Percentiles rank a stretch among this genome's conserved stretches.
phyloP scores from a whole-genome alignment of 768 basidiomycete genomes.

The Cyathus striatus region DNA sequence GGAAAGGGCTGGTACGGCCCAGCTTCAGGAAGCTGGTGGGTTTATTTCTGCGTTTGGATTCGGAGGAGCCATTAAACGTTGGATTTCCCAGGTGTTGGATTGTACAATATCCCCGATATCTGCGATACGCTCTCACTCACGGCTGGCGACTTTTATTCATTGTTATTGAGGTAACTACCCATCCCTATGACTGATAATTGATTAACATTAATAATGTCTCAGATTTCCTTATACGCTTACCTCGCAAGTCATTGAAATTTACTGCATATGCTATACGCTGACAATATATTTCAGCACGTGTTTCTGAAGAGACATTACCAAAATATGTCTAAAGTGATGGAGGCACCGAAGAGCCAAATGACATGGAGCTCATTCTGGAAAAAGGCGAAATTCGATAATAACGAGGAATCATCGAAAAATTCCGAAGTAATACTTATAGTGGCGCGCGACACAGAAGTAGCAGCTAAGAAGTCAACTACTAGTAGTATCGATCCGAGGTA shows the following conservation, averaged over 20 bases:
- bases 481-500: background rate
- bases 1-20: slow-evolving; percentile 10
- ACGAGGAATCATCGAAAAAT: no score
- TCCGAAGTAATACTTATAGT: no score
- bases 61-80: background rate
- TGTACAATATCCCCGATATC: slow-evolving; percentile 5
- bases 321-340: background rate
- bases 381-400: no score
- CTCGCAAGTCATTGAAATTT: slow-evolving; percentile 2
- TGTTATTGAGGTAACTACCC: slow-evolving; percentile 15
- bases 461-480: no score
- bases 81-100: slow-evolving; percentile 10
- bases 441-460: no score
- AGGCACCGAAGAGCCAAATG: background rate
- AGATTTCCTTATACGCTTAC: slow-evolving; percentile 2
- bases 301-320: background rate
- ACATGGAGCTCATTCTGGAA: no score
- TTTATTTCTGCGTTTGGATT: background rate
- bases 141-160: slow-evolving; percentile 12
- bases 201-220: background rate
- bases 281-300: background rate
- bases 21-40: slow-evolving; percentile 10
- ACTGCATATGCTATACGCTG: background rate
- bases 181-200: background rate
- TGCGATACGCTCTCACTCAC: slow-evolving; percentile 10